Base-by-base conservation (phyloP, 805 yeast genomes). In the Saturnispora saitoi region DNA sequence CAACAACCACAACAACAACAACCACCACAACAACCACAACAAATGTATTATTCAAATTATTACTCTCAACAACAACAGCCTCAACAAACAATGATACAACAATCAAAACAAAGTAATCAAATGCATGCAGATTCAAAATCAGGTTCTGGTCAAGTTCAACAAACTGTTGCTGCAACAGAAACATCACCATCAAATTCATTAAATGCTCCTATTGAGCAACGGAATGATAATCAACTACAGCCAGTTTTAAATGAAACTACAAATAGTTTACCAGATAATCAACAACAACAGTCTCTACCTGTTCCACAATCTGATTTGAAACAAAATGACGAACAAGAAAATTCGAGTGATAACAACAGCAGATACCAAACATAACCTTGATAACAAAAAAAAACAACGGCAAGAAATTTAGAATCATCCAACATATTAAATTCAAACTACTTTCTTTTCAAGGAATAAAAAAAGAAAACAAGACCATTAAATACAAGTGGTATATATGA, bases 1-100 rank as follows among this genome's bases (percentile, higher is more conserved):
- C 46, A 19, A 9, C 46, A 42, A 17, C 29, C 11, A 32, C 47
- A 43, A 12, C 47, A 42, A 24, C 45, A 14, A 14, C 45, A 42
- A 31, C 45, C 39, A 20, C 45, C n/a, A n/a, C n/a, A n/a, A n/a
- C n/a, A n/a, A n/a, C n/a, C n/a, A n/a, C n/a, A 29, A 6, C 45
- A 32, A 42, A 32, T 43, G 39, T 32, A 43, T 32, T 22, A 43
- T 32, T 24, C 28, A 20, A 22, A 20, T 10, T 34, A 34, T 17
- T 34, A 34, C 17, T 20, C 38, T 8, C 38, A 34, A 22, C 41
- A 37, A 17, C 41, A 37, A 29, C 41, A 31, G 6, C 32, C 8
- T 31, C 32, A 31, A 12, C 32, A 31, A 14, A 5, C 11, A 24
- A 24, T 24, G 7, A 4, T 5, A 24, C 28, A 24, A 24, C 38